Conservation (phyloP, 2,329 filamentous ascomycete genomes). For the Sporothrix brunneoviolacea region DNA sequence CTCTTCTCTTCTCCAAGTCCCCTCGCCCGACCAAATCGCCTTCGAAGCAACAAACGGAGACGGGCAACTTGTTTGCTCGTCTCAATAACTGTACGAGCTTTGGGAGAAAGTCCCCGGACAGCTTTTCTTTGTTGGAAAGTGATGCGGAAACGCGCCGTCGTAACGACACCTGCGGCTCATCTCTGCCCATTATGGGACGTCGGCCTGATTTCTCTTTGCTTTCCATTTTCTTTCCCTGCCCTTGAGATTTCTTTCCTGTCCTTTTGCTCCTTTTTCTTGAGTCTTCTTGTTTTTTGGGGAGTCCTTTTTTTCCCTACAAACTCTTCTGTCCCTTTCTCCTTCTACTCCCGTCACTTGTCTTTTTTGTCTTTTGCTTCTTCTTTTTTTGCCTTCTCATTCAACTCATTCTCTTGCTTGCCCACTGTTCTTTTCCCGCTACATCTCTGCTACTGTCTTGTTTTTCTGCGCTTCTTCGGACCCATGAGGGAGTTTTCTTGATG, state of each 20-base stretch:
- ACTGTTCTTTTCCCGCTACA: slow-evolving; percentile 2
- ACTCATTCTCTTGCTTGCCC: background rate
- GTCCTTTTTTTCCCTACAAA: slow-evolving; percentile 6
- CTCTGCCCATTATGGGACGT: slow-evolving; percentile 42
- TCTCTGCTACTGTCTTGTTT: background rate
- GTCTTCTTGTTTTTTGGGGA: slow-evolving; percentile 7
- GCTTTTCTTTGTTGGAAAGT: slow-evolving; percentile 31
- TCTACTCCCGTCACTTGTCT: background rate
- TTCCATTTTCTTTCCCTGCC: background rate
- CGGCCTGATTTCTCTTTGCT: background rate
- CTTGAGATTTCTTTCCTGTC: slow-evolving; percentile 31
- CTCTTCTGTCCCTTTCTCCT: background rate
- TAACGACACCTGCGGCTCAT: slow-evolving; percentile 95
- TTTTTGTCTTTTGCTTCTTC: background rate
- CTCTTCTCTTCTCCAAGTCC: slow-evolving; percentile 47
- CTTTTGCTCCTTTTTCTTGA: slow-evolving; percentile 28
- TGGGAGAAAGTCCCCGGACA: slow-evolving; percentile 99
- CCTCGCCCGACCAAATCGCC: slow-evolving; percentile 99
- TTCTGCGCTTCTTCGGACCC: background rate
- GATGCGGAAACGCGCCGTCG: slow-evolving; percentile 99
- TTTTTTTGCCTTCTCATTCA: slow-evolving; percentile 1
- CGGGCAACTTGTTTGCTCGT: slow-evolving; percentile 34
- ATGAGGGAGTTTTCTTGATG: slow-evolving; percentile 14
- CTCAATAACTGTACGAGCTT: slow-evolving; percentile 54
- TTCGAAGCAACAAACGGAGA: slow-evolving; percentile 97